Evolutionary conservation across 1,284 basidiomycete genomes (phyloP).

Genomic region (Prillingera fragicola): DNA sequence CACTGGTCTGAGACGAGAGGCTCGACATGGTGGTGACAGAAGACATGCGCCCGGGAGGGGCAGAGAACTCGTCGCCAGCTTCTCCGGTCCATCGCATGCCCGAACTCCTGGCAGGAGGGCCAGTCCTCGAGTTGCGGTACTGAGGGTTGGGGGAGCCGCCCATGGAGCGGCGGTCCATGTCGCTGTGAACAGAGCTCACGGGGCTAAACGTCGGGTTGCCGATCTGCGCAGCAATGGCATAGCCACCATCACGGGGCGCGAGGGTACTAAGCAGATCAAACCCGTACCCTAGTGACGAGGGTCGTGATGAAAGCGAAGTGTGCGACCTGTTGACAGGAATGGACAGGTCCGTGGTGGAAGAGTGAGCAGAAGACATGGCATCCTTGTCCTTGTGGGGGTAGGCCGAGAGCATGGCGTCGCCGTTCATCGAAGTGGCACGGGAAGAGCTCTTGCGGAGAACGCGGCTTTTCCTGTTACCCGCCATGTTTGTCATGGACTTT

Average conservation of each 20-base stretch:
- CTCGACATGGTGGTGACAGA: slow-evolving; percentile 4
- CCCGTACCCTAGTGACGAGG: slow-evolving; percentile 33
- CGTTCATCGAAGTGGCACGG: slow-evolving; percentile 15
- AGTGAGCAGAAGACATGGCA: slow-evolving; percentile 34
- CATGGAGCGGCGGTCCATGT: slow-evolving; percentile 25
- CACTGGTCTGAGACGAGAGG: background rate
- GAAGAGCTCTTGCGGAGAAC: slow-evolving; percentile 17
- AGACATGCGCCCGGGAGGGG: slow-evolving; percentile 18
- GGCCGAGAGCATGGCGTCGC: slow-evolving; percentile 12
- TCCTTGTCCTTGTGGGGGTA: slow-evolving; percentile 9
- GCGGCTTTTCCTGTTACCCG: slow-evolving; percentile 16
- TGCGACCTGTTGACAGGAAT: slow-evolving; percentile 36
- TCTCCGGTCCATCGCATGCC: slow-evolving; percentile 44
- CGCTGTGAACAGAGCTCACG: slow-evolving; percentile 19
- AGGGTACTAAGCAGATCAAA: slow-evolving; percentile 39
- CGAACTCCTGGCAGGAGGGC: slow-evolving; percentile 34
- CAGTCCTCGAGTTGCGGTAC: slow-evolving; percentile 20
- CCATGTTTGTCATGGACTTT: slow-evolving; percentile 35
- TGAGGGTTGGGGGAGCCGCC: slow-evolving; percentile 11
- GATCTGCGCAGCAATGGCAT: slow-evolving; percentile 45
- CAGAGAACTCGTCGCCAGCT: slow-evolving; percentile 32
- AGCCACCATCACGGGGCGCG: slow-evolving; percentile 46
- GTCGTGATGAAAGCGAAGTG: slow-evolving; percentile 20
- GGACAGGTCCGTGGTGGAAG: slow-evolving; percentile 37
- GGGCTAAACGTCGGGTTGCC: slow-evolving; percentile 17